These are phyloP conservation scores for Colletotrichum kahawae DNA, from an alignment of 2,329 filamentous ascomycete species.

Conservation along the genomic window DNA sequence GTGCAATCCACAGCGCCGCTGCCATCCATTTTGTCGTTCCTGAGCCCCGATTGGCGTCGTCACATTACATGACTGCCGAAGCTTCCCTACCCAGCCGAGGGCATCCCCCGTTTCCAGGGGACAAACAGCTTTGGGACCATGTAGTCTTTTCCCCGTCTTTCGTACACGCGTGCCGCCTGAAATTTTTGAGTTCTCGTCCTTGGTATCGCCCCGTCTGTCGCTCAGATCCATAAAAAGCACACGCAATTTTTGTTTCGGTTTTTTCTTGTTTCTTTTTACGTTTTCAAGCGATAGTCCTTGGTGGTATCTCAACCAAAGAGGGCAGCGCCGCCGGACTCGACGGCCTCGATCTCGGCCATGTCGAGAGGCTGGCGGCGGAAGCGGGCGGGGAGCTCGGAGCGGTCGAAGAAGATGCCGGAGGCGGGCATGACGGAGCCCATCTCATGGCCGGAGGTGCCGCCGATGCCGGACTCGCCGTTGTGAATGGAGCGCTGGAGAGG, in stretches of 20 bases:
- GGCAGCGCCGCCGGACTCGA: constrained; percentile 88
- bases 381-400: constrained; percentile 82
- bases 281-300: neutral
- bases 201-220: neutral
- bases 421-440: constrained; percentile 76
- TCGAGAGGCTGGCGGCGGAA: constrained; percentile 80
- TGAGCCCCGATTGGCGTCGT: neutral
- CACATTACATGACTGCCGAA: neutral
- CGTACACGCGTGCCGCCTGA: neutral
- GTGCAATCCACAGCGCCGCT: neutral
- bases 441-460: constrained; percentile 68
- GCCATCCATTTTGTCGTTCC: neutral
- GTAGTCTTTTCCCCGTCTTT: neutral
- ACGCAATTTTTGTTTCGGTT: neutral
- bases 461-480: constrained; percentile 47
- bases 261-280: neutral
- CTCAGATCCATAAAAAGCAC: neutral
- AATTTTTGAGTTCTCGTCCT: neutral
- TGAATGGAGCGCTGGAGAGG: constrained; percentile 68
- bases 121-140: neutral
- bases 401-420: constrained; percentile 83
- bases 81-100: neutral
- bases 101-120: neutral
- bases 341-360: constrained; percentile 88
- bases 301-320: constrained; percentile 46